Evolutionary conservation across 805 yeast genomes (phyloP).

Genomic region (Pichia eremophila): DNA sequence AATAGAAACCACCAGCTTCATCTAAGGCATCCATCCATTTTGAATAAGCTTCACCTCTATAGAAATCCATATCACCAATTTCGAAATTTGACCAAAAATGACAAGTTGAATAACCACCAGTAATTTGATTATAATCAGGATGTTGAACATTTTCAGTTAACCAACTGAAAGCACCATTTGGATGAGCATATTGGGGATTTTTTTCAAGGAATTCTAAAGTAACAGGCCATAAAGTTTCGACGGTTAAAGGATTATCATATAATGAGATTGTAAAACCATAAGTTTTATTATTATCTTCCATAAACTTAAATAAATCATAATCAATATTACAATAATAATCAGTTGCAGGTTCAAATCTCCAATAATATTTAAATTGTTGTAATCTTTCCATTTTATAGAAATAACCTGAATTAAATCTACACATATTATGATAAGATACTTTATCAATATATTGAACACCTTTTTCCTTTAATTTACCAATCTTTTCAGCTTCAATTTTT

Average conservation of each 20-base stretch:
- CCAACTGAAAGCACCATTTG: conserved; percentile 51
- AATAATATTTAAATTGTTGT: conserved; percentile 56
- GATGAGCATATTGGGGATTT: conserved; percentile 52
- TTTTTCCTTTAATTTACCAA: conserved; percentile 29
- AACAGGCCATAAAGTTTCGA: conserved; percentile 60
- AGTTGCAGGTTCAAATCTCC: conserved; percentile 77
- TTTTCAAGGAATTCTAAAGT: conserved; percentile 51
- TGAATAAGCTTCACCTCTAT: conserved; percentile 58
- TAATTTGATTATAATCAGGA: conserved; percentile 31
- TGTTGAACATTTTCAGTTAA: conserved; percentile 42
- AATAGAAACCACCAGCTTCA: conserved; percentile 71
- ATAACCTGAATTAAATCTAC: conserved; percentile 65
- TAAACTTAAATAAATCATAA: conserved; percentile 69
- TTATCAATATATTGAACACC: conserved; percentile 52
- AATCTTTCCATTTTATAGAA: conserved; percentile 57
- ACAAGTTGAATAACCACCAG: conserved; percentile 48
- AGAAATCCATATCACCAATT: conserved; percentile 76
- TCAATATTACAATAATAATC: conserved; percentile 59
- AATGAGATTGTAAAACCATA: conserved; percentile 69
- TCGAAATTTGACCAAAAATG: conserved; percentile 91
- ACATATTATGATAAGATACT: conserved; percentile 72
- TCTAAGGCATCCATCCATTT: conserved; percentile 61
- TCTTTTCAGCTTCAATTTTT: conserved; percentile 28
- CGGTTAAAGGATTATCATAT: conserved; percentile 62
- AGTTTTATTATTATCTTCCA: conserved; percentile 58